A percentile compares a stretch with the other conserved stretches of the same genome.
Evolutionary conservation across 106 monocot species (phyloP).

Genomic region (Platanthera guangdongensis): DNA sequence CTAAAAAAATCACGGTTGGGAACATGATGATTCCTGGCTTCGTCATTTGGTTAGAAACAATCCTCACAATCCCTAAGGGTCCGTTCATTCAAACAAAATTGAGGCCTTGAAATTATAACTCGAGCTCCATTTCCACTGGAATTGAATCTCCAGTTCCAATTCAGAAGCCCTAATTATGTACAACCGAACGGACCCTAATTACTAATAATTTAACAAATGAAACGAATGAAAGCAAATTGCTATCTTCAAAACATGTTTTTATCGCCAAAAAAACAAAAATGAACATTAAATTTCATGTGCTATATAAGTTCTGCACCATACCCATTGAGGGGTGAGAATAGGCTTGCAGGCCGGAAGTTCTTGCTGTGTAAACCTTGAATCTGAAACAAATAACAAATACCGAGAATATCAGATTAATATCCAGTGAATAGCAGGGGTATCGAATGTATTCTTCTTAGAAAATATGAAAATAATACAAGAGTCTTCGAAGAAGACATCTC

Average conservation of each 20-base stretch:
- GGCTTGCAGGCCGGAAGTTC: too few species aligned
- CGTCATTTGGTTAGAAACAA: slow-evolving; percentile 21
- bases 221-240: background rate
- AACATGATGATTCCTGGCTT: background rate
- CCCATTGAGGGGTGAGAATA: too few species aligned
- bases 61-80: too few species aligned
- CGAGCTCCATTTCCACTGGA: too few species aligned
- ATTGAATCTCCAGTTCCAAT: too few species aligned
- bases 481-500: too few species aligned
- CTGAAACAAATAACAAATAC: slow-evolving; percentile 17
- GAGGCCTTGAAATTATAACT: too few species aligned
- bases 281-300: background rate
- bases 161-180: background rate
- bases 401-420: background rate
- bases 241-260: background rate
- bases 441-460: background rate
- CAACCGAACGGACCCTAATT: background rate
- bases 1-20: background rate
- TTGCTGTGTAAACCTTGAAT: slow-evolving; percentile 62
- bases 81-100: too few species aligned
- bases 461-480: too few species aligned
- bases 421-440: background rate
- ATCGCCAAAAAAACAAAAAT: background rate
- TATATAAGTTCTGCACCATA: background rate
- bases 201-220: background rate